Percentiles rank a stretch among this genome's conserved stretches.
These are phyloP conservation scores for Boletales sp. DNA, from an alignment of 768 basidiomycete genomes.

Conservation along the genomic window DNA sequence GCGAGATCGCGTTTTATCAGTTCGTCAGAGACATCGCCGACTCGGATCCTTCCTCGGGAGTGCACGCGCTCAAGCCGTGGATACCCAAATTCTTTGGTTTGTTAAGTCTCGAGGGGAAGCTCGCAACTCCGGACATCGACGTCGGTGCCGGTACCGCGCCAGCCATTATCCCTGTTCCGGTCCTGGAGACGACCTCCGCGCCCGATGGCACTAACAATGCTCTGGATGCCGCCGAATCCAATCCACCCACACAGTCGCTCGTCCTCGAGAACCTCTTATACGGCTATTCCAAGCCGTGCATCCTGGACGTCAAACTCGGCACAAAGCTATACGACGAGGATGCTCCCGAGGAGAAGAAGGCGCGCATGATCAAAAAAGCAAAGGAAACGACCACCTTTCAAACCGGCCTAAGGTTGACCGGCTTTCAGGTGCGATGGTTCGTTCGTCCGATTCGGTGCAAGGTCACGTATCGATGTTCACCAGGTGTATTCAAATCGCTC, in stretches of 20 bases:
- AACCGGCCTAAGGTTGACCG: slow-evolving; percentile 82
- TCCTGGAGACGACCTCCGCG: too few species aligned
- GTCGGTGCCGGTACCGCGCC: too few species aligned
- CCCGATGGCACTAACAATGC: neutral
- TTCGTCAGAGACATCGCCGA: slow-evolving; percentile 34
- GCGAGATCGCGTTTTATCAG: slow-evolving; percentile 74
- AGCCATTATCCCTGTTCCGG: too few species aligned
- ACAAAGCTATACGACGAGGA: slow-evolving; percentile 77
- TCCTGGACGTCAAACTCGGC: slow-evolving; percentile 93
- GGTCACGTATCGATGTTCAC: neutral
- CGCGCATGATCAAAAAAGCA: slow-evolving; percentile 72
- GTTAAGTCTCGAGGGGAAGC: slow-evolving; percentile 61
- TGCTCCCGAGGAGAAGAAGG: slow-evolving; percentile 68
- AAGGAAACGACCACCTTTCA: slow-evolving; percentile 65
- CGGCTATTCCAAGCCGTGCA: slow-evolving; percentile 74
- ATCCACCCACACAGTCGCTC: slow-evolving; percentile 51
- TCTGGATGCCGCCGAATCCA: neutral
- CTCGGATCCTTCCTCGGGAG: slow-evolving; percentile 18
- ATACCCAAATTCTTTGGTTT: slow-evolving; percentile 80
- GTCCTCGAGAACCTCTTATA: slow-evolving; percentile 83
- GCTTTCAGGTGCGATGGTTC: slow-evolving; percentile 71
- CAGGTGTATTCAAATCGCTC: slow-evolving; percentile 73
- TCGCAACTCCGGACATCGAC: slow-evolving; percentile 14
- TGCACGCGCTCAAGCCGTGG: slow-evolving; percentile 45
- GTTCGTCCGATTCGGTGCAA: neutral